Percentiles rank a stretch among this genome's conserved stretches.
These are phyloP conservation scores for Aspergillus sp. DNA, from an alignment of 2,329 filamentous ascomycete genomes.

Conservation along the genomic window DNA sequence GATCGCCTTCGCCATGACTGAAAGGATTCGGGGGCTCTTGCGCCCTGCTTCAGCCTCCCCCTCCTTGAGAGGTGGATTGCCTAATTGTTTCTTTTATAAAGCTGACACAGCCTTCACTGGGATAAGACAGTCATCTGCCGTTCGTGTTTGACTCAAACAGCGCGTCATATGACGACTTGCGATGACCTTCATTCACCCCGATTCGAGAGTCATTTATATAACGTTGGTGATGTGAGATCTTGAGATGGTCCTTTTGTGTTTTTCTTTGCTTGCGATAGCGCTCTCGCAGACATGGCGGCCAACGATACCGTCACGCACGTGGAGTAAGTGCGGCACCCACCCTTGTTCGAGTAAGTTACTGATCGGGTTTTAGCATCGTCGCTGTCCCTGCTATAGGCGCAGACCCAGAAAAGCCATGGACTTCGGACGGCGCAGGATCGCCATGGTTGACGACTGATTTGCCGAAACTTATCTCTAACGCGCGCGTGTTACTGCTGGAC, in stretches of 20 bases:
- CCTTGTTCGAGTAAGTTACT: background rate
- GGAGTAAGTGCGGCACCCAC: slow-evolving; percentile 31
- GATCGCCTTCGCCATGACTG: slow-evolving; percentile 10
- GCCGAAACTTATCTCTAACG: slow-evolving; percentile 27
- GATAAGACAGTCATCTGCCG: slow-evolving; percentile 20
- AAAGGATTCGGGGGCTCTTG: slow-evolving; percentile 5
- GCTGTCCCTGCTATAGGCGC: slow-evolving; percentile 42
- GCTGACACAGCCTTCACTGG: slow-evolving; percentile 11
- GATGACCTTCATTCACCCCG: slow-evolving; percentile 3
- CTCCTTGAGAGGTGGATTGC: slow-evolving; percentile 8
- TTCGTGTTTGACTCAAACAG: slow-evolving; percentile 13
- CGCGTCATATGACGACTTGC: slow-evolving; percentile 21
- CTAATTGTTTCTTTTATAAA: slow-evolving; percentile 11
- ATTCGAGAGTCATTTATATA: background rate
- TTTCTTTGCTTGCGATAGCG: slow-evolving; percentile 7
- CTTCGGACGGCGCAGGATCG: slow-evolving; percentile 20
- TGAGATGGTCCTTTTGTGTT: background rate
- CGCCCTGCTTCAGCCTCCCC: background rate
- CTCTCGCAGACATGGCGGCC: slow-evolving; percentile 11
- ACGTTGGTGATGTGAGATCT: background rate
- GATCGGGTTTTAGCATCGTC: slow-evolving; percentile 33
- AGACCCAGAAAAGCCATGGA: slow-evolving; percentile 36
- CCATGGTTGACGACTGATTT: slow-evolving; percentile 35
- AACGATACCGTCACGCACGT: slow-evolving; percentile 20
- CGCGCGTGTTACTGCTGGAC: slow-evolving; percentile 34